These are phyloP conservation scores for Artemisia princeps DNA, from an alignment of 140 eudicot genomes.

Conservation along the genomic window DNA sequence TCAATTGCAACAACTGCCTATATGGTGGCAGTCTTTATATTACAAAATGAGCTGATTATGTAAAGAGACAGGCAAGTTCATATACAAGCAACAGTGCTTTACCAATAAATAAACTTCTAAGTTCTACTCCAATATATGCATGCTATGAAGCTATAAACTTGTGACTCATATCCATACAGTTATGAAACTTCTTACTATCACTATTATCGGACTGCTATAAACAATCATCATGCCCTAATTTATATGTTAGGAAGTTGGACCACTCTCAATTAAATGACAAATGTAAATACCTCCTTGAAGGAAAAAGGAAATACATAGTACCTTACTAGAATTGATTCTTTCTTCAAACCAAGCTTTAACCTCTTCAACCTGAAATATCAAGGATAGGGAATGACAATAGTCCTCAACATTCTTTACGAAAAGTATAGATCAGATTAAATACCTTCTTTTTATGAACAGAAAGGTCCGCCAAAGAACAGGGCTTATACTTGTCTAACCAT, in stretches of 20 bases:
- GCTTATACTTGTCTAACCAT: conserved; percentile 83
- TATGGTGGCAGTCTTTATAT: too few species aligned
- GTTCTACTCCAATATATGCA: too few species aligned
- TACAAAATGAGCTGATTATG: too few species aligned
- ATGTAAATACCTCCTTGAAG: conserved; percentile 7
- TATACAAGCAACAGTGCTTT: too few species aligned
- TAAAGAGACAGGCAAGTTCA: too few species aligned
- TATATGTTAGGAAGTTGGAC: too few species aligned
- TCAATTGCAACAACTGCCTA: too few species aligned
- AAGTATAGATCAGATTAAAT: not conserved
- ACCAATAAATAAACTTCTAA: too few species aligned
- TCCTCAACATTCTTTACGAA: not conserved
- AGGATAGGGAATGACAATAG: conserved; percentile 5
- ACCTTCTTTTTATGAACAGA: conserved; percentile 97
- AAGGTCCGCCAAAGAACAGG: conserved; percentile 58
- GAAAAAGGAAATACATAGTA: conserved; percentile 18
- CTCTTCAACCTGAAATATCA: conserved; percentile 66
- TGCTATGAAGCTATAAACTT: too few species aligned
- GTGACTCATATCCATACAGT: not conserved
- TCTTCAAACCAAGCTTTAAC: conserved; percentile 72
- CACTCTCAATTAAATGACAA: not conserved
- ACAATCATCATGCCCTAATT: too few species aligned
- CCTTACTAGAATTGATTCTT: conserved; percentile 46
- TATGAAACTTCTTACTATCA: not conserved
- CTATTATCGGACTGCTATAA: too few species aligned